Percentiles rank a stretch among this genome's conserved stretches.
Evolutionary conservation across 2,329 filamentous ascomycete species (phyloP).

Genomic region (Capronia epimyces): DNA sequence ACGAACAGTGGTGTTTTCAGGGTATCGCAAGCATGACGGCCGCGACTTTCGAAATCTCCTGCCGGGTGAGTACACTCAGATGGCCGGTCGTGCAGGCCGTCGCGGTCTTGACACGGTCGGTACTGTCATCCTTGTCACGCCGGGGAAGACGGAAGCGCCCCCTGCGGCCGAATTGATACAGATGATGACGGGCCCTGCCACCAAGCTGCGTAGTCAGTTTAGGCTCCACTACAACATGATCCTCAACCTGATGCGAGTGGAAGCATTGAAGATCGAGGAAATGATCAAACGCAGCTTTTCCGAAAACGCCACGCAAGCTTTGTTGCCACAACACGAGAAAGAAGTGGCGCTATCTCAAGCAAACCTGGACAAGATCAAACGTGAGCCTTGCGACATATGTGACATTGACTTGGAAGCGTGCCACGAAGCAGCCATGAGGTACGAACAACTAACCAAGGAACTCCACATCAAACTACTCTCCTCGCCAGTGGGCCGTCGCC

Average conservation of each 20-base stretch:
- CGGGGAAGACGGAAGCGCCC: constrained; percentile 79
- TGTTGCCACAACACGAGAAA: constrained; percentile 92
- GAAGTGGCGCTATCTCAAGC: constrained; percentile 87
- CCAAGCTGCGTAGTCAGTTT: constrained; percentile 93
- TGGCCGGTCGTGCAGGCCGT: constrained; percentile 91
- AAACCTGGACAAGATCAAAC: constrained; percentile 82
- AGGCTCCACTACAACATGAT: constrained; percentile 99
- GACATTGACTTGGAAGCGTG: constrained; percentile 73
- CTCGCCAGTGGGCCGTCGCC: constrained; percentile 76
- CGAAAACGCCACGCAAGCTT: constrained; percentile 90
- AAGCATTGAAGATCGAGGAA: constrained; percentile 96
- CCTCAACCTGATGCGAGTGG: constrained; percentile 85
- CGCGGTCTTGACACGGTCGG: constrained; percentile 89
- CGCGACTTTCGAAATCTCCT: constrained; percentile 84
- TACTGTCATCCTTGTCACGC: constrained; percentile 83
- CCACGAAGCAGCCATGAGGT: constrained; percentile 76
- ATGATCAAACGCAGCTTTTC: constrained; percentile 99
- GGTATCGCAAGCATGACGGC: constrained; percentile 93
- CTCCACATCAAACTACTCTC: constrained; percentile 69
- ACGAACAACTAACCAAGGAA: constrained; percentile 70
- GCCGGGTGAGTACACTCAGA: constrained; percentile 96
- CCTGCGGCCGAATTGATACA: constrained; percentile 74
- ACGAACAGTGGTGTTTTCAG: constrained; percentile 93
- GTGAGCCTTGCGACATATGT: constrained; percentile 76
- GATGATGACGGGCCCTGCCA: constrained; percentile 95